Conservation (phyloP, 345 rosid species). For the Citrus trifoliata region DNA sequence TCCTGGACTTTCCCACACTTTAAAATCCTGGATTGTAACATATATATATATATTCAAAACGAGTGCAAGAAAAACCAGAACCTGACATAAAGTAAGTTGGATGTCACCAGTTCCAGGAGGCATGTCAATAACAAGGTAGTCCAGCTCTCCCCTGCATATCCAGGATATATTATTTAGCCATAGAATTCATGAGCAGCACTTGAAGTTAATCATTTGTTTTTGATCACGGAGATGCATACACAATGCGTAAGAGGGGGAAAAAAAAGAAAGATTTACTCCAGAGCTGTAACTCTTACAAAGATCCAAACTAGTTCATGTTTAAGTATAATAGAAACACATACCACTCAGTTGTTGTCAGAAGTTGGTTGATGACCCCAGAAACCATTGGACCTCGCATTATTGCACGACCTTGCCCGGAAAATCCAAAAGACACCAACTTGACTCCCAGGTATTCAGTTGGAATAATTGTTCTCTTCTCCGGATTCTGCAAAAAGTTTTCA, state of each 20-base stretch:
- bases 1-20: too few species aligned
- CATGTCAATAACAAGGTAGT: constrained; percentile 97
- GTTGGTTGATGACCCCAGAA: constrained; percentile 94
- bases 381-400: constrained; percentile 99
- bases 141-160: constrained; percentile 86
- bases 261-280: not conserved
- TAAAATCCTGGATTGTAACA: too few species aligned
- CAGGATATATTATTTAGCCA: not conserved
- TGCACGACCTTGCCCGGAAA: constrained; percentile 96
- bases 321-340: constrained; percentile 23
- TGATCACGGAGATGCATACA: not conserved
- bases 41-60: not conserved
- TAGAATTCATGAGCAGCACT: not conserved
- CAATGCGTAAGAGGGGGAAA: too few species aligned
- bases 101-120: constrained; percentile 99
- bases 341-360: constrained; percentile 94
- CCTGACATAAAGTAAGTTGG: constrained; percentile 97
- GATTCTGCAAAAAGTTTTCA: constrained; percentile 50
- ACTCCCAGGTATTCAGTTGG: constrained; percentile 96
- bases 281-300: not conserved
- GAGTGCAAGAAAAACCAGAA: constrained; percentile 16
- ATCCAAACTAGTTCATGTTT: not conserved
- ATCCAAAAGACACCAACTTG: constrained; percentile 94
- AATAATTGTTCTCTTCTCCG: constrained; percentile 77
- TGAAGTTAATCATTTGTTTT: not conserved